Conservation (phyloP, 1,284 basidiomycete genomes). For the Cryptococcus sp. region DNA sequence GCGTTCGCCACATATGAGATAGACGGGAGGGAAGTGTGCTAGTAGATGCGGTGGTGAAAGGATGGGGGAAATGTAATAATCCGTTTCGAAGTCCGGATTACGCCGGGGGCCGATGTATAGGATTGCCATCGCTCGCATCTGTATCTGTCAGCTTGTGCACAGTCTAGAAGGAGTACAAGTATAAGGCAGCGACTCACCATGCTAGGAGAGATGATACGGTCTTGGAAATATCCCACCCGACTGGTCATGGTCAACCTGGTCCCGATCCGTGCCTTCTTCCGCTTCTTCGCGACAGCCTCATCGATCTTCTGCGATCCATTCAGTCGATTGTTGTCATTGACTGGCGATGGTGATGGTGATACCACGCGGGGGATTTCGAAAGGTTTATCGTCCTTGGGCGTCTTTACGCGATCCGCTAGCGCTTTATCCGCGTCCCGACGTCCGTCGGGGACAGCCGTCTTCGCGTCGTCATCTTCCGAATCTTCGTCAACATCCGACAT, state of each 20-base stretch:
- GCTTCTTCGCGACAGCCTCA: slow-evolving; percentile 29
- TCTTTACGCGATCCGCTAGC: slow-evolving; percentile 52
- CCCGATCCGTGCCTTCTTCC: slow-evolving; percentile 62
- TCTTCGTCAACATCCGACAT: slow-evolving; percentile 12
- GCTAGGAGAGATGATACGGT: slow-evolving; percentile 82
- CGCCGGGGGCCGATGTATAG: slow-evolving; percentile 90
- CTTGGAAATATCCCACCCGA: slow-evolving; percentile 90
- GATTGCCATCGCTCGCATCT: slow-evolving; percentile 99
- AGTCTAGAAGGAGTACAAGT: not conserved
- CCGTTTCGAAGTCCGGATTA: slow-evolving; percentile 88
- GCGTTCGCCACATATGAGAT: slow-evolving; percentile 92
- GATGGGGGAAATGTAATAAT: slow-evolving; percentile 94
- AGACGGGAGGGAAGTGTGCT: slow-evolving; percentile 87
- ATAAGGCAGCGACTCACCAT: slow-evolving; percentile 65
- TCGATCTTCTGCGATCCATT: slow-evolving; percentile 21
- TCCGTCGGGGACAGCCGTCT: slow-evolving; percentile 17
- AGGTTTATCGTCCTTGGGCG: slow-evolving; percentile 41
- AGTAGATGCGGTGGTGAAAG: slow-evolving; percentile 80
- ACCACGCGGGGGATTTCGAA: slow-evolving; percentile 25
- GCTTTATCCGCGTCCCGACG: slow-evolving; percentile 54
- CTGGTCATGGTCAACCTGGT: slow-evolving; percentile 95
- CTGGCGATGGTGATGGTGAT: slow-evolving; percentile 12
- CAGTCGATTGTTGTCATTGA: not conserved
- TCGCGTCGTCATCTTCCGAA: slow-evolving; percentile 26
- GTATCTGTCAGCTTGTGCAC: slow-evolving; percentile 6